Evolutionary conservation across 352 stramenopile species (phyloP).

Genomic region (Phytophthora capsici): DNA sequence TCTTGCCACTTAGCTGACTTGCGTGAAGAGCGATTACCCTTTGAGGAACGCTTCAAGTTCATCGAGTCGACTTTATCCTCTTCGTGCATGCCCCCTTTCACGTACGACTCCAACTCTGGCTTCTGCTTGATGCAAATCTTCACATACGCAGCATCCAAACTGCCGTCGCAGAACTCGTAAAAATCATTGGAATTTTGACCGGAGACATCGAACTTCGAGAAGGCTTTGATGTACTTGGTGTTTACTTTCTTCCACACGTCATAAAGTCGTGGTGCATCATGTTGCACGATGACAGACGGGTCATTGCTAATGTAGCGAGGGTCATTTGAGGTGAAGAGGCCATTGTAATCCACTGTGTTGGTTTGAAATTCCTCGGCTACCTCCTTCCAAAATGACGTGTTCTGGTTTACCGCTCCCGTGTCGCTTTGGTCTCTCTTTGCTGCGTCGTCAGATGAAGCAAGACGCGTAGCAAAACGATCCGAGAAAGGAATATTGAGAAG

Average conservation of each 20-base stretch:
- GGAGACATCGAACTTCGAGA: too few species aligned
- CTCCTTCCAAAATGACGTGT: background rate
- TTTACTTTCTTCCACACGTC: conserved; percentile 2
- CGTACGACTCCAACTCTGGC: background rate
- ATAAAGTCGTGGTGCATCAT: background rate
- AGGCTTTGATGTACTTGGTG: background rate
- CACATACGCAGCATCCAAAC: background rate
- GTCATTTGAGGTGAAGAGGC: background rate
- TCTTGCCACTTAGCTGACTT: background rate
- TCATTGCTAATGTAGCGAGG: background rate
- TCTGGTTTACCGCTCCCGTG: background rate
- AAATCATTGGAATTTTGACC: background rate
- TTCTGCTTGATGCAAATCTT: background rate
- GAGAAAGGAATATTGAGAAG: background rate
- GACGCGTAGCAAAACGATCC: background rate
- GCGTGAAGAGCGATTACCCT: background rate
- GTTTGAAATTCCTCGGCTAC: background rate
- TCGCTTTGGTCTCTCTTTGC: background rate
- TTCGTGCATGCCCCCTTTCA: background rate
- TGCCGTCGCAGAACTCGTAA: background rate
- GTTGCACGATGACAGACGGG: background rate
- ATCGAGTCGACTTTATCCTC: background rate
- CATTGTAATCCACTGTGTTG: background rate
- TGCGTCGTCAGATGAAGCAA: background rate
- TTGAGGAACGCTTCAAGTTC: background rate